Base-by-base conservation (phyloP, 225 moss, liverwort and hornwort species). In the Straminergon stramineum region DNA sequence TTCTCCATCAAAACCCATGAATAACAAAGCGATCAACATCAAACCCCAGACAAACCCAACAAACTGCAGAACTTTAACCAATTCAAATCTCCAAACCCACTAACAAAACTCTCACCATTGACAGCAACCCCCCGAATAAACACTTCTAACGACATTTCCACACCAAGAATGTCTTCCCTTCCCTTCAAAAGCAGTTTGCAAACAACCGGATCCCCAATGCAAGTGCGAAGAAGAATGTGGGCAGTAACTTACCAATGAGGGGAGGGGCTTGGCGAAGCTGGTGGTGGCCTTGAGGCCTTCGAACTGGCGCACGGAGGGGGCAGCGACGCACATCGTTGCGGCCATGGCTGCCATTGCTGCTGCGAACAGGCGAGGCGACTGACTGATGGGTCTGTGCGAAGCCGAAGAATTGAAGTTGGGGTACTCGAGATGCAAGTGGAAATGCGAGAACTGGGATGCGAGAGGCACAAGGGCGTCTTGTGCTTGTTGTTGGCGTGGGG, bases 261-360 rank as follows among this genome's bases (percentile, higher is more conserved):
- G 89, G 32, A 91, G 52, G 41, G 93, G 93, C 90, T 93, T 93
- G 83, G 91, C 53, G 88, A 93, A 93, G 88, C 91, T 87, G 89
- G 93, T 91, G 91, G 93, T 88, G 6, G 91, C 93, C 91, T 91
- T 93, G 83, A 93, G 93, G 85, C 93, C 93, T 13, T 93, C 90
- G 90, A 93, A 93, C 88, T 91, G 93, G 88, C 93, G 91, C 76
- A 93, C 37, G 27, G 82, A 71, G 55, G 90, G 83, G 53, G 89
- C 58, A 88, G 91, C 62, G 83, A 91, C 93, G 88, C 78, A 92
- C 91, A 92, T 87, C 43, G 93, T 82, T 23, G 93, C 91, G 70
- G 91, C 87, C 88, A 93, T 91, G 45, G 93, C 88, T 88, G 91
- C 93, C 93, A 93, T 93, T 58, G 71, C 71, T 74, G 75, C 51